phyloP scores from a whole-genome alignment of 257 asterid species.

The Solanum medicagineum region DNA sequence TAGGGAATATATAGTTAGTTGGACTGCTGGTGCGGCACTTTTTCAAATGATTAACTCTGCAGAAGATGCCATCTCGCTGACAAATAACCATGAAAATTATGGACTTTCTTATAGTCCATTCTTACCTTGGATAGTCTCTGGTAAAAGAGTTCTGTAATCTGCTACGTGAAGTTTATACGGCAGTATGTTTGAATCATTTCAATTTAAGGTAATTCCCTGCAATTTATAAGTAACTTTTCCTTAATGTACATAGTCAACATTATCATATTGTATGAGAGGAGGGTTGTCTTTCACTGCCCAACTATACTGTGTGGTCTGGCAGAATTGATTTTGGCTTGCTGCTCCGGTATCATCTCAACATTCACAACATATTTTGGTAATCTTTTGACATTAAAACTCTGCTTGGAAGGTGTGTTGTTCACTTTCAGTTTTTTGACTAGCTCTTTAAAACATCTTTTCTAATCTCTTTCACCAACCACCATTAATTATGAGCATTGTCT shows the following conservation, averaged over 20 bases:
- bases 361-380: too few species aligned
- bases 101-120: background rate
- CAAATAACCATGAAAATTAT: background rate
- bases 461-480: too few species aligned
- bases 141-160: background rate
- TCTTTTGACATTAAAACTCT: too few species aligned
- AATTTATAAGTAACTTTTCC: background rate
- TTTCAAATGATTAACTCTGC: background rate
- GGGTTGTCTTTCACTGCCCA: too few species aligned
- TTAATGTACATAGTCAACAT: background rate
- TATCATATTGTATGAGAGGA: too few species aligned
- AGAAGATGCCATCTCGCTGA: conserved; percentile 5
- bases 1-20: conserved; percentile 1
- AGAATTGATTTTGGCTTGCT: too few species aligned
- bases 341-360: too few species aligned
- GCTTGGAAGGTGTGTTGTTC: too few species aligned
- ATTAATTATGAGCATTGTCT: too few species aligned
- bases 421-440: too few species aligned
- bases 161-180: background rate
- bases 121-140: background rate
- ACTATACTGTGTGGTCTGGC: too few species aligned
- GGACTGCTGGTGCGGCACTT: background rate
- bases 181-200: background rate
- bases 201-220: background rate
- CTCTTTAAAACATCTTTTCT: too few species aligned